These are phyloP conservation scores for Helotiales sp. DNA, from an alignment of 2,329 filamentous ascomycete species.

Conservation along the genomic window DNA sequence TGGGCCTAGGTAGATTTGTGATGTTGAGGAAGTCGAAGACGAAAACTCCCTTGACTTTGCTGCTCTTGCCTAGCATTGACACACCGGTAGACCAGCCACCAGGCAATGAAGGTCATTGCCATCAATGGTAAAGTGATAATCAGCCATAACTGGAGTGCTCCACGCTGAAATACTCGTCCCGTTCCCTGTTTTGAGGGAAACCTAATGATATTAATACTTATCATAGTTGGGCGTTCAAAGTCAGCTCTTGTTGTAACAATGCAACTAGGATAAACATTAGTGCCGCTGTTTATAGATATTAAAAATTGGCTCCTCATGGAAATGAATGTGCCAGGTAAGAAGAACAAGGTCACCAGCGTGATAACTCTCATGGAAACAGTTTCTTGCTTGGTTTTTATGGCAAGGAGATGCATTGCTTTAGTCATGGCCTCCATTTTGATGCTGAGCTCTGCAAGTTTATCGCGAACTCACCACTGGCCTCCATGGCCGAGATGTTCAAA, in stretches of 20 bases:
- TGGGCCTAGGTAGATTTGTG: too few relatives aligned
- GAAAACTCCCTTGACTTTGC: background rate
- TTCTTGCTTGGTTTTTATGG: conserved; percentile 46
- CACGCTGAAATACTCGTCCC: background rate
- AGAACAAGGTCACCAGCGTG: conserved; percentile 49
- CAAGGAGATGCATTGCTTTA: conserved; percentile 43
- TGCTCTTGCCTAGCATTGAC: background rate
- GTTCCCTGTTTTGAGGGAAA: background rate
- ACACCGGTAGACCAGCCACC: background rate
- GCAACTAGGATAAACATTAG: background rate
- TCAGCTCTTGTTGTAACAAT: background rate
- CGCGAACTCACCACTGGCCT: conserved; percentile 42
- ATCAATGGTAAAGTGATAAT: background rate
- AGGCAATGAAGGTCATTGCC: background rate
- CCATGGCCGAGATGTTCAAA: conserved; percentile 43
- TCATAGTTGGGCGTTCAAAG: background rate
- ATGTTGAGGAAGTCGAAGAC: background rate
- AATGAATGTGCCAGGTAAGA: conserved; percentile 50
- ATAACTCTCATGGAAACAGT: conserved; percentile 50
- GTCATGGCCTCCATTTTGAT: conserved; percentile 37
- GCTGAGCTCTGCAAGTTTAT: conserved; percentile 33
- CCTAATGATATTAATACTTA: conserved; percentile 11
- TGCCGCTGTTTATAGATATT: background rate
- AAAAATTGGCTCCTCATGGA: conserved; percentile 41
- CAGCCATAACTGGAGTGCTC: background rate